Conservation (phyloP, 1,139 yeast species). For the Hemisphaericaspora lyxosophila region DNA sequence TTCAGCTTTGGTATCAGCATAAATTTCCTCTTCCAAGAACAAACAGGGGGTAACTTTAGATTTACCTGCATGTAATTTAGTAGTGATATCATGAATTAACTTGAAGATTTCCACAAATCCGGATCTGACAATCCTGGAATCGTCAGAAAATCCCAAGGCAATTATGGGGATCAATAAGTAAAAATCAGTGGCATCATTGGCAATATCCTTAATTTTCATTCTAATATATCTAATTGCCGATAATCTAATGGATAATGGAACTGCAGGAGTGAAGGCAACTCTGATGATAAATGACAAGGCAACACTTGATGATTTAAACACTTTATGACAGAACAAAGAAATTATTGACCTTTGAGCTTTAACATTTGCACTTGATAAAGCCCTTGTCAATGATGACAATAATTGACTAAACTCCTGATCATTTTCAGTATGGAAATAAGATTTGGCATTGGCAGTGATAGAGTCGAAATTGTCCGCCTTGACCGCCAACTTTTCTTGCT, state of each 20-base stretch:
- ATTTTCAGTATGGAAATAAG: conserved; percentile 44
- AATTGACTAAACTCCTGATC: conserved; percentile 36
- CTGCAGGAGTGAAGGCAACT: conserved; percentile 52
- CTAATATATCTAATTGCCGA: conserved; percentile 44
- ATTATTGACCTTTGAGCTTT: conserved; percentile 18
- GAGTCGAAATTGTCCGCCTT: conserved; percentile 22
- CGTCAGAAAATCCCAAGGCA: conserved; percentile 36
- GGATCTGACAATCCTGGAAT: conserved; percentile 28
- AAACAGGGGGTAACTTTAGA: conserved; percentile 25
- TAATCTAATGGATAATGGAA: conserved; percentile 57
- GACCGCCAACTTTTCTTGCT: conserved; percentile 19
- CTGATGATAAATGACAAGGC: conserved; percentile 59
- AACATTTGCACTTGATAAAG: conserved; percentile 11
- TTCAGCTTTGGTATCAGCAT: conserved; percentile 39
- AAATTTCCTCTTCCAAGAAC: conserved; percentile 43
- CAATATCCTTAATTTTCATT: conserved; percentile 32
- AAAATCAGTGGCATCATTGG: conserved; percentile 23
- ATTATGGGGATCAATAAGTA: conserved; percentile 41
- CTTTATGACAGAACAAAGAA: conserved; percentile 20
- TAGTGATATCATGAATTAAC: conserved; percentile 20
- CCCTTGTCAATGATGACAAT: conserved; percentile 19
- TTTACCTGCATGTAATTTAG: conserved; percentile 19
- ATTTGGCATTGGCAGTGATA: conserved; percentile 21
- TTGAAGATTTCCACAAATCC: conserved; percentile 26
- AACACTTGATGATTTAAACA: conserved; percentile 32